These are phyloP conservation scores for Piper betle DNA, from an alignment of 164 flowering plant species.

Conservation along the genomic window DNA sequence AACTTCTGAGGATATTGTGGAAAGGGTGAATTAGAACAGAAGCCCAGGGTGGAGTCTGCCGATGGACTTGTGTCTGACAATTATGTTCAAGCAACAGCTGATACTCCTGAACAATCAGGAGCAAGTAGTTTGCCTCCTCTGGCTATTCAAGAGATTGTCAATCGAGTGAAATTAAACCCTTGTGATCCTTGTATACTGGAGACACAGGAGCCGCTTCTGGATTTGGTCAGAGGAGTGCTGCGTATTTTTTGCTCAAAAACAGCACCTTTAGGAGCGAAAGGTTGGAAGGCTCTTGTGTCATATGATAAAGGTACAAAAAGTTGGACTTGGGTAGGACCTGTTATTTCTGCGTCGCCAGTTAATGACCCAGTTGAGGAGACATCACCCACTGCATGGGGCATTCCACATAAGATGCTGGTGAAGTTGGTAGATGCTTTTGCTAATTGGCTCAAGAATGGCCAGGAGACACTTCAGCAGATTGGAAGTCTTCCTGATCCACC, in stretches of 20 bases:
- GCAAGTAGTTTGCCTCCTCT: conserved; percentile 44
- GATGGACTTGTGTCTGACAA: conserved; percentile 22
- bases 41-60: conserved; percentile 21
- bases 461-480: conserved; percentile 76
- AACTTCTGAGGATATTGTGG: conserved; percentile 41
- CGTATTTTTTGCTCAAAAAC: conserved; percentile 76
- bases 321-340: conserved; percentile 30
- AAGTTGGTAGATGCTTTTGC: conserved; percentile 96
- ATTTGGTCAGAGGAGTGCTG: conserved; percentile 84
- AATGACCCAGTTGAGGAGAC: conserved; percentile 43
- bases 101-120: conserved; percentile 15
- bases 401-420: conserved; percentile 90
- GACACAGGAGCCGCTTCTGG: conserved; percentile 90
- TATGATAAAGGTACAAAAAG: conserved; percentile 64
- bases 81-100: conserved; percentile 15
- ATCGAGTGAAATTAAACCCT: conserved; percentile 72
- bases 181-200: conserved; percentile 79
- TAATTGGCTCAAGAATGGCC: conserved; percentile 91
- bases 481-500: conserved; percentile 70
- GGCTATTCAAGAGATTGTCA: conserved; percentile 74
- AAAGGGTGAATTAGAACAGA: conserved; percentile 11
- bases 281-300: conserved; percentile 73
- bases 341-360: conserved; percentile 26
- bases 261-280: conserved; percentile 91
- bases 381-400: conserved; percentile 62